A percentile compares a stretch with the other conserved stretches of the same genome.
Evolutionary conservation across 228 moss, liverwort and hornwort genomes (phyloP).

Genomic region (Sphagnum fallax): DNA sequence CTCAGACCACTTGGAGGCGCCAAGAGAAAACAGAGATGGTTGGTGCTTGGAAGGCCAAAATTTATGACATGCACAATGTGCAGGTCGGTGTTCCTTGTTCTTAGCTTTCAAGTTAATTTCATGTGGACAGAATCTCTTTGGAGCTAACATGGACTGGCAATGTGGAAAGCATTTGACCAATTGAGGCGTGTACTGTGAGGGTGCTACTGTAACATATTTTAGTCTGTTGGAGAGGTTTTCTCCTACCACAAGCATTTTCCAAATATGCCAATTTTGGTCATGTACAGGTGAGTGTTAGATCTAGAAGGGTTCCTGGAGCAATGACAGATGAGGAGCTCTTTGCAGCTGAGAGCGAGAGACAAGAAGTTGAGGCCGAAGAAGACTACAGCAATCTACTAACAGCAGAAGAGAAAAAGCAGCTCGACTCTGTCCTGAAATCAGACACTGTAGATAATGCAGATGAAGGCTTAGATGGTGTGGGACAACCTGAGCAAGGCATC

Average conservation of each 20-base stretch:
- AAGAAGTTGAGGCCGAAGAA: conserved; percentile 76
- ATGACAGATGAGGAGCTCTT: conserved; percentile 99
- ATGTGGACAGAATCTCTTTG: no score
- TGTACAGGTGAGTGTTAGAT: conserved; percentile 87
- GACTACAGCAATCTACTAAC: conserved; percentile 88
- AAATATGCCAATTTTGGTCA: background rate
- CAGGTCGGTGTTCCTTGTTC: conserved; percentile 23
- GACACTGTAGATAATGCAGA: conserved; percentile 65
- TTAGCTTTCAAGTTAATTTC: no score
- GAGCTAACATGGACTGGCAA: no score
- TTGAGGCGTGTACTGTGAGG: no score
- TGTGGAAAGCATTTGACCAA: no score
- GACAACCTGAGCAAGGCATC: conserved; percentile 40
- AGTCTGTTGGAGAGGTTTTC: no score
- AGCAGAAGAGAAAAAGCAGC: conserved; percentile 83
- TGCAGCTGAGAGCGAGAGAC: conserved; percentile 79
- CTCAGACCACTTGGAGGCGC: conserved; percentile 94
- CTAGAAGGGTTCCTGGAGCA: conserved; percentile 92
- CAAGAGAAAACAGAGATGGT: conserved; percentile 99
- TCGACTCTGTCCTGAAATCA: conserved; percentile 75
- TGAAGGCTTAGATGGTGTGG: conserved; percentile 49
- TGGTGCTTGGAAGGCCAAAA: conserved; percentile 90
- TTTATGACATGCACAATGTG: conserved; percentile 93
- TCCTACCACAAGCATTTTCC: no score
- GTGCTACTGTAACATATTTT: no score